phyloP scores from a whole-genome alignment of 2,329 filamentous ascomycete genomes.

The Stachybotrys chartarum region DNA sequence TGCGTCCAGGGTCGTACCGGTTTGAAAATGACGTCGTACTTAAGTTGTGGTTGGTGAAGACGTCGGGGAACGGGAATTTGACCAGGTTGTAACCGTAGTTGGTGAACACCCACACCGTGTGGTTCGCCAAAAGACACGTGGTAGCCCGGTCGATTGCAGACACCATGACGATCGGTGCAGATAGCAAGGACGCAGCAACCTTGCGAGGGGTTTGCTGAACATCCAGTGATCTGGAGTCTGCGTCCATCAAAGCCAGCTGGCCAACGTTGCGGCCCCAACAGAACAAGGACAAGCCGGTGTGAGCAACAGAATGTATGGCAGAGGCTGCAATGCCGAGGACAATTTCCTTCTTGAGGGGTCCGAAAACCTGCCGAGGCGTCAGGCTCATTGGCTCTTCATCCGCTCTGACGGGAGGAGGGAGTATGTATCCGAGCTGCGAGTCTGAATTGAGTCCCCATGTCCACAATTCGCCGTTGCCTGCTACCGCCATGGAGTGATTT shows the following conservation, averaged over 20 bases:
- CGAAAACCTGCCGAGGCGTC: slow-evolving; percentile 82
- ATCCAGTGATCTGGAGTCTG: slow-evolving; percentile 85
- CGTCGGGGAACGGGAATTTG: slow-evolving; percentile 67
- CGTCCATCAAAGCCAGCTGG: slow-evolving; percentile 89
- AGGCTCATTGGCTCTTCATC: slow-evolving; percentile 82
- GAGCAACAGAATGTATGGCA: slow-evolving; percentile 82
- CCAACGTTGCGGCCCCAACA: slow-evolving; percentile 95
- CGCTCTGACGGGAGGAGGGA: slow-evolving; percentile 58
- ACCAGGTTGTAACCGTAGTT: slow-evolving; percentile 95
- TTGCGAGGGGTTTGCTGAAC: slow-evolving; percentile 76
- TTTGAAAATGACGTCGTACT: slow-evolving; percentile 46
- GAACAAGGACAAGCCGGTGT: slow-evolving; percentile 74
- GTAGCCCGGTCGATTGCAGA: slow-evolving; percentile 89
- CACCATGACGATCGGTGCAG: slow-evolving; percentile 65
- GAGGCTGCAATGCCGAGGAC: slow-evolving; percentile 83
- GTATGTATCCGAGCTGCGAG: slow-evolving; percentile 77
- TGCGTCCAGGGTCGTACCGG: slow-evolving; percentile 56
- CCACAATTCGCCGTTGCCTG: slow-evolving; percentile 81
- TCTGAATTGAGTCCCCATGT: slow-evolving; percentile 88
- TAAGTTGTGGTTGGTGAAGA: slow-evolving; percentile 63
- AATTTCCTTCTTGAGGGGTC: slow-evolving; percentile 77
- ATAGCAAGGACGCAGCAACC: slow-evolving; percentile 71
- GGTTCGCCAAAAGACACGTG: slow-evolving; percentile 74
- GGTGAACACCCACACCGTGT: slow-evolving; percentile 88
- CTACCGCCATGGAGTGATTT: slow-evolving; percentile 82